phyloP scores from a whole-genome alignment of 2,329 filamentous ascomycete genomes.

The Moelleriella libera region DNA sequence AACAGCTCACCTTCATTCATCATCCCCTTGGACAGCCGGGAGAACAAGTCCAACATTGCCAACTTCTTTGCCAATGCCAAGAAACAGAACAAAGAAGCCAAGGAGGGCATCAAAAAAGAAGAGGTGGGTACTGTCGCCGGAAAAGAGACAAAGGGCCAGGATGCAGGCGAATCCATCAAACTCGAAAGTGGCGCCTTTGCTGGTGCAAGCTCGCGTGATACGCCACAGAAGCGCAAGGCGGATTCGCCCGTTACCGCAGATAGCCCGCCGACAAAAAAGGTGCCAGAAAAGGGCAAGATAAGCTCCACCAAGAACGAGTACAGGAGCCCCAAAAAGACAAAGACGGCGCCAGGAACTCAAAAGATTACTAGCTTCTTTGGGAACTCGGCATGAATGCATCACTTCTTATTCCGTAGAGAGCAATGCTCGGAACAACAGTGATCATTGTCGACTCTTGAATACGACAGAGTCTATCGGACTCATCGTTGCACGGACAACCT shows the following conservation, averaged over 20 bases:
- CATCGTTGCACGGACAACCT: too few species aligned
- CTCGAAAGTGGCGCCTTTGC: background rate
- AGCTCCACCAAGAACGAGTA: constrained; percentile 26
- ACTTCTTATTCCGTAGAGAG: too few species aligned
- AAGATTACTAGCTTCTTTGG: background rate
- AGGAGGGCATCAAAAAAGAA: background rate
- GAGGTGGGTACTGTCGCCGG: background rate
- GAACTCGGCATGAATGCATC: background rate
- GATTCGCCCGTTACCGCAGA: constrained; percentile 3
- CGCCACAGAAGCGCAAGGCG: constrained; percentile 11
- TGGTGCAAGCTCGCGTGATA: background rate
- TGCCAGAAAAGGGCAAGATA: constrained; percentile 14
- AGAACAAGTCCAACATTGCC: constrained; percentile 86
- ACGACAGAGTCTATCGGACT: too few species aligned
- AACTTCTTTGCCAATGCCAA: constrained; percentile 72
- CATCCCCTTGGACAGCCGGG: constrained; percentile 66
- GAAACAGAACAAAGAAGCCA: constrained; percentile 1
- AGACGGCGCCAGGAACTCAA: constrained; percentile 25
- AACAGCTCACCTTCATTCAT: constrained; percentile 79
- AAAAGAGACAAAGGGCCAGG: background rate
- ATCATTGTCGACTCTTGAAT: too few species aligned
- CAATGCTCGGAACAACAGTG: too few species aligned
- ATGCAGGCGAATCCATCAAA: background rate
- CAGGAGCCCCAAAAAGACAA: constrained; percentile 53
- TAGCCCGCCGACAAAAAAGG: constrained; percentile 13